Conservation (phyloP, 2,329 filamentous ascomycete species). For the Hirsutella minnesotensis region DNA sequence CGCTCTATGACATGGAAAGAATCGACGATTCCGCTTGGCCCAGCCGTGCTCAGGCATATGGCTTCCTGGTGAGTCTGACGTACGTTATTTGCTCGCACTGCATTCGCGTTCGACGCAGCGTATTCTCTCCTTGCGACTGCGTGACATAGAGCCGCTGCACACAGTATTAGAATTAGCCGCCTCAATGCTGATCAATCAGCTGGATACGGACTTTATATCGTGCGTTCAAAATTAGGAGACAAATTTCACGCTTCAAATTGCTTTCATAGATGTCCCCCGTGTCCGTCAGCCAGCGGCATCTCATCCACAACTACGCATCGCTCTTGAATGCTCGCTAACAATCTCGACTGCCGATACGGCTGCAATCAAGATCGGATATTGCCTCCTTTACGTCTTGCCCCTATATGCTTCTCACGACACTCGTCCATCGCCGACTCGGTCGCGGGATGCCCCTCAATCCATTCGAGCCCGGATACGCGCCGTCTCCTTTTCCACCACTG, state of each 20-base stretch:
- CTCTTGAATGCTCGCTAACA: too few relatives aligned
- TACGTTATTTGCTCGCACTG: not conserved
- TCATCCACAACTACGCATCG: too few relatives aligned
- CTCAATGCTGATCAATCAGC: too few relatives aligned
- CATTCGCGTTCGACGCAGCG: not conserved
- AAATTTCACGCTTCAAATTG: too few relatives aligned
- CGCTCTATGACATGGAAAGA: not conserved
- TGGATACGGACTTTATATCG: too few relatives aligned
- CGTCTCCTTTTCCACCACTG: slow-evolving; percentile 62
- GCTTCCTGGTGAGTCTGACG: slow-evolving; percentile 15
- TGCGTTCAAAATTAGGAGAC: too few relatives aligned
- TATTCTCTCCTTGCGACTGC: not conserved
- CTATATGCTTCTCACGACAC: slow-evolving; percentile 77
- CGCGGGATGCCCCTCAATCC: slow-evolving; percentile 78
- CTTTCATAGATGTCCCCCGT: too few relatives aligned
- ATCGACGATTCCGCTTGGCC: slow-evolving; percentile 1
- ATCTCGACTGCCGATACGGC: not conserved
- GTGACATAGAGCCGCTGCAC: too few relatives aligned
- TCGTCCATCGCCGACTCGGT: slow-evolving; percentile 65
- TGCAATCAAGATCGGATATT: slow-evolving; percentile 55
- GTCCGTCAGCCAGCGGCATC: too few relatives aligned
- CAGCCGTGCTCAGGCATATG: slow-evolving; percentile 13
- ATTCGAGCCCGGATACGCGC: slow-evolving; percentile 77
- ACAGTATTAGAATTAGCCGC: too few relatives aligned
- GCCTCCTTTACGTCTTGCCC: slow-evolving; percentile 78